Evolutionary conservation across 2,329 filamentous ascomycete species (phyloP).

Genomic region (Cladosporium sp.): DNA sequence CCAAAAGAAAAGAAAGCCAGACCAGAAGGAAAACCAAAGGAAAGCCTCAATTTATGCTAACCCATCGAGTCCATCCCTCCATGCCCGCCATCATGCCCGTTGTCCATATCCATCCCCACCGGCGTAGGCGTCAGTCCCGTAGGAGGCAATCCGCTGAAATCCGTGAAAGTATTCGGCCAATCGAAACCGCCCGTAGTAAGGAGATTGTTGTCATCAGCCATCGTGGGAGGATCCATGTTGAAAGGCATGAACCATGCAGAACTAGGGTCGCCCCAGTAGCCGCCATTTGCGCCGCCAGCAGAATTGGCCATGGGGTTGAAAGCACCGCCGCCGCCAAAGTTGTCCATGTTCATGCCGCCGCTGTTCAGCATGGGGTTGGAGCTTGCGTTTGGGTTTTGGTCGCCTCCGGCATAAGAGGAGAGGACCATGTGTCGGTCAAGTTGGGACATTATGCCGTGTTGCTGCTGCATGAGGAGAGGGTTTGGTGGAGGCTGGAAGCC

Average conservation of each 20-base stretch:
- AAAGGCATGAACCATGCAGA: constrained; percentile 92
- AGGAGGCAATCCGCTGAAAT: constrained; percentile 21
- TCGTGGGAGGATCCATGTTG: constrained; percentile 71
- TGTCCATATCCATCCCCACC: constrained; percentile 15
- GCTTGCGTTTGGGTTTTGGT: constrained; percentile 36
- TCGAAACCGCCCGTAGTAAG: constrained; percentile 27
- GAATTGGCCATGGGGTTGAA: constrained; percentile 14
- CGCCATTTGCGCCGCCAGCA: constrained; percentile 10
- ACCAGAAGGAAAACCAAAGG: background rate
- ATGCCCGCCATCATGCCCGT: constrained; percentile 12
- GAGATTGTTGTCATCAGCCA: constrained; percentile 34
- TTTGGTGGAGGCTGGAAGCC: constrained; percentile 28
- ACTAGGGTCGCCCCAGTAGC: constrained; percentile 37
- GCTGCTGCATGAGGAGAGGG: constrained; percentile 26
- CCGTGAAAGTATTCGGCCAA: constrained; percentile 26
- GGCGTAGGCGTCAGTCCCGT: constrained; percentile 20
- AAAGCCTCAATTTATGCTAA: background rate
- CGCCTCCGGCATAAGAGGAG: constrained; percentile 60
- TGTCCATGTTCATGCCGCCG: constrained; percentile 16
- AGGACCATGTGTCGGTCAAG: constrained; percentile 75
- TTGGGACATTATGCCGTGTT: constrained; percentile 57
- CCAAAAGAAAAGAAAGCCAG: background rate
- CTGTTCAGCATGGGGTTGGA: constrained; percentile 19
- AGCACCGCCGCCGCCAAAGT: background rate
- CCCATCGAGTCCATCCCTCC: constrained; percentile 9